A percentile compares a stretch with the other conserved stretches of the same genome.
These are phyloP conservation scores for Trichoderma guizhouense DNA, from an alignment of 2,329 filamentous ascomycete genomes.

Conservation along the genomic window DNA sequence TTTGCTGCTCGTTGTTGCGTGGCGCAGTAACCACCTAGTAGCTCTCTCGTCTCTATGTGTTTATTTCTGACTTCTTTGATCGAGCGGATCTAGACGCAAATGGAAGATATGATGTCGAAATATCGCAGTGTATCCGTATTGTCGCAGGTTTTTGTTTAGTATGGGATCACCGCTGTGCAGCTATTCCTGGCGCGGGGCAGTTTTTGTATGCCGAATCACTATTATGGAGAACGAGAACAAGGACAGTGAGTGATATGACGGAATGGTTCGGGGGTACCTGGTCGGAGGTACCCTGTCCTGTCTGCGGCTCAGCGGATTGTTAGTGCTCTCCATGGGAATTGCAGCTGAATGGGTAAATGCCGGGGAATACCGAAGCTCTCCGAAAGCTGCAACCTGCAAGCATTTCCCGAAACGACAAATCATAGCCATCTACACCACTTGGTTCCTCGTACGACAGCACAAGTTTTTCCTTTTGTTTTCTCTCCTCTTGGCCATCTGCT, in stretches of 20 bases:
- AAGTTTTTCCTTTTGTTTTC: neutral
- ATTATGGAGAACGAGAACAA: conserved; percentile 6
- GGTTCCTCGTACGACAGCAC: neutral
- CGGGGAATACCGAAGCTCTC: neutral
- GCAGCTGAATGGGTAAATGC: neutral
- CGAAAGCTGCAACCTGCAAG: neutral
- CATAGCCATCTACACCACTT: neutral
- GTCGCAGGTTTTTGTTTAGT: neutral
- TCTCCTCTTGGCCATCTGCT: neutral
- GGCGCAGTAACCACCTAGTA: neutral
- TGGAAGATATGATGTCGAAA: neutral
- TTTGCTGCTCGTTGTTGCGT: neutral
- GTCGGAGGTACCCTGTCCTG: neutral
- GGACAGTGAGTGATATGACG: conserved; percentile 3
- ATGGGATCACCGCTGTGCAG: neutral
- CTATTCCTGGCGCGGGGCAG: conserved; percentile 18
- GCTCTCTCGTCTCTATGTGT: neutral
- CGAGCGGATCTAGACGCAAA: neutral
- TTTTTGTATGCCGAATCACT: conserved; percentile 21
- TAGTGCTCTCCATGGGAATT: neutral
- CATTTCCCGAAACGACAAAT: neutral
- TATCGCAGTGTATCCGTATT: neutral
- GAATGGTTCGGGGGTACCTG: conserved; percentile 8
- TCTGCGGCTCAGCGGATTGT: neutral
- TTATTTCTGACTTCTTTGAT: neutral